Evolutionary conservation across 805 yeast species (phyloP), one percentile per base, ranked within the genome.

Genomic region (Cyberlindnera petersonii): DNA sequence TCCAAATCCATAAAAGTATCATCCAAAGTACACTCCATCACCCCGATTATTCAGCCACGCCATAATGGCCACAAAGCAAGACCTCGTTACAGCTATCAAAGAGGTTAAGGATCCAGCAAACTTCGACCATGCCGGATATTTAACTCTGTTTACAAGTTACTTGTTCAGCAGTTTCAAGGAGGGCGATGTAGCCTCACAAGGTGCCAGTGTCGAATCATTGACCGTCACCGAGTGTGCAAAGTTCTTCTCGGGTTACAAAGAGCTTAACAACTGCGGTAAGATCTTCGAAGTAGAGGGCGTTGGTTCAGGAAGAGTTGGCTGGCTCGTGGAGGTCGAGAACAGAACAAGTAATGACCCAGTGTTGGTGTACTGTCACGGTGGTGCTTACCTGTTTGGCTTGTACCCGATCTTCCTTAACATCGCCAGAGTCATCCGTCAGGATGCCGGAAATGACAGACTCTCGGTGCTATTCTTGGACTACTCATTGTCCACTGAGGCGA

Each of bases 381-480:
- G 52, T 35, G 49, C 39, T 10, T 48, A 44, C 22, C 17, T 36
- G 13, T 19, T 43, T 15, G 53, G 49, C 1, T 9, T 35, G 10
- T 18, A 26, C 10, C 44, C 44, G 3, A 14, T 26, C 7, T 42
- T 34, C 24, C 31, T 35, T 14, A 28, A 22, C n/a, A 28, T 46
- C 16, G 19, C 35, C 19, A 31, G 21, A 13, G 23, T 9, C 8
- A 9, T 37, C 11, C 21, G 26, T 16, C 13, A 31, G 4, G 28
- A 16, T 7, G 20, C 29, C 13, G 37, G 30, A 5, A 42, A 43
- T 19, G 28, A 37, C 24, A 38, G 58, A 26, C 37, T 55, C 7
- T 50, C 56, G 7, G 37, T 56, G 4, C 35, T 60, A 22, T 37
- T 50, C 3, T 35, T 60, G 22, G 63, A 60, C 47, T 60, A 60